Base-by-base conservation (phyloP, 306 rosid genomes). In the Chamaecrista fasciculata region DNA sequence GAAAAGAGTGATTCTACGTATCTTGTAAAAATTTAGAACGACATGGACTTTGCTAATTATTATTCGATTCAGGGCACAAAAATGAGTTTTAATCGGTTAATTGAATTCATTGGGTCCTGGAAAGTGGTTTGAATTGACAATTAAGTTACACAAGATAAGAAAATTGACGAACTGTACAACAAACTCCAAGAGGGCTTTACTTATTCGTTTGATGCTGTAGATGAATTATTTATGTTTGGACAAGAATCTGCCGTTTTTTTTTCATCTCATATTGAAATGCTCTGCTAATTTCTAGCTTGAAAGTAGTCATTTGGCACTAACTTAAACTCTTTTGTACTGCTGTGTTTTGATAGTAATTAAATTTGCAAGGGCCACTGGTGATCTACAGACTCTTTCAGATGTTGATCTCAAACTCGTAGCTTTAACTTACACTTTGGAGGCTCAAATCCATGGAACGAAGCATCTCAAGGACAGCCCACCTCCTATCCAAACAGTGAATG, bases 321-420 rank as follows among this genome's bases (percentile, higher is more conserved):
- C 69, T 15, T 46, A 4, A 12, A 26, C 29, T 71, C 19, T 65
- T 25, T 23, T 66, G 39, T 25, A 44, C 36, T 57, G 29, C 16
- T 75, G 40, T 71, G 64, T 62, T 28, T 28, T 78, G n/a, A 57
- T 58, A 89, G 96, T 92, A 78, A 36, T 84, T 61, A 92, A 87
- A 79, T 92, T 92, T 80, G 89, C 98, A 8, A 87, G 84, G 84
- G 92, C 87, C 8, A 92, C 98, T 4, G 98, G 98, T 71, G 98
- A 92, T 70, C 79, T 89, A 12, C 96, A 89, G 85, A 92, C 95
- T n/a, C 89, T 92, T 6, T 92, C 98, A 0, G 96, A 89, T 66
- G 96, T 92, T 79, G 98, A 89, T 83, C 65, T 89, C 60, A 89
- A 87, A 75, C 92, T 92, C 43, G 78, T 89, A 44, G 98, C 98